phyloP scores from a whole-genome alignment of 2,329 filamentous ascomycete genomes.

The Golovinomyces cichoracearum region DNA sequence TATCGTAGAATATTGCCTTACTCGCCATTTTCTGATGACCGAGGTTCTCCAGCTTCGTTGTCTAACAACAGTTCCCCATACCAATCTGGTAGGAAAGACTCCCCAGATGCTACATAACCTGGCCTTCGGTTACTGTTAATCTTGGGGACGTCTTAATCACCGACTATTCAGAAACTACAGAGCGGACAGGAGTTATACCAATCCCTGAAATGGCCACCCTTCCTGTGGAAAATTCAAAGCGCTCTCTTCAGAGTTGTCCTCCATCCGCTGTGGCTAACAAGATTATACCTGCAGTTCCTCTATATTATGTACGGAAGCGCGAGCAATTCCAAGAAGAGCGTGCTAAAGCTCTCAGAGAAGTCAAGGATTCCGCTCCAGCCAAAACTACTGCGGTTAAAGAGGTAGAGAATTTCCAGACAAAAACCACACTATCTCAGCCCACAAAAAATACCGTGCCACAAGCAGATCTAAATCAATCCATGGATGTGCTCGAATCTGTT shows the following conservation, averaged over 20 bases:
- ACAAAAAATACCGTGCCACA: neutral
- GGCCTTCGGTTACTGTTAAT: slow-evolving; percentile 15
- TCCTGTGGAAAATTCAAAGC: slow-evolving; percentile 9
- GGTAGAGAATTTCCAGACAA: neutral
- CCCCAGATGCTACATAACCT: slow-evolving; percentile 16
- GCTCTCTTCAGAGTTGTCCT: slow-evolving; percentile 12
- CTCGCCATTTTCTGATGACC: no score
- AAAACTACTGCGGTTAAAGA: neutral
- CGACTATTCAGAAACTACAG: slow-evolving; percentile 1
- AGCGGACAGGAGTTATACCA: no score
- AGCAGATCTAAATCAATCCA: no score
- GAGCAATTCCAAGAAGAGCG: slow-evolving; percentile 9
- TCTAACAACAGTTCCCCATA: neutral
- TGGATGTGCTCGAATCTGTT: no score
- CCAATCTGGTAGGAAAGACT: slow-evolving; percentile 8
- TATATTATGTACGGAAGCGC: slow-evolving; percentile 14
- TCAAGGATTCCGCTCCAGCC: slow-evolving; percentile 1
- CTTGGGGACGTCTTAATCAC: slow-evolving; percentile 15
- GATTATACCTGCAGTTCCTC: slow-evolving; percentile 14
- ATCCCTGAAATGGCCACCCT: slow-evolving; percentile 10
- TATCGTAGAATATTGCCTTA: no score
- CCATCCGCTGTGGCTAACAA: slow-evolving; percentile 9
- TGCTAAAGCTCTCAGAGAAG: slow-evolving; percentile 8
- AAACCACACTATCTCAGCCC: neutral
- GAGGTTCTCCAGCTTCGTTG: no score